Conservation (phyloP, 345 rosid genomes). For the Brassica napus region DNA sequence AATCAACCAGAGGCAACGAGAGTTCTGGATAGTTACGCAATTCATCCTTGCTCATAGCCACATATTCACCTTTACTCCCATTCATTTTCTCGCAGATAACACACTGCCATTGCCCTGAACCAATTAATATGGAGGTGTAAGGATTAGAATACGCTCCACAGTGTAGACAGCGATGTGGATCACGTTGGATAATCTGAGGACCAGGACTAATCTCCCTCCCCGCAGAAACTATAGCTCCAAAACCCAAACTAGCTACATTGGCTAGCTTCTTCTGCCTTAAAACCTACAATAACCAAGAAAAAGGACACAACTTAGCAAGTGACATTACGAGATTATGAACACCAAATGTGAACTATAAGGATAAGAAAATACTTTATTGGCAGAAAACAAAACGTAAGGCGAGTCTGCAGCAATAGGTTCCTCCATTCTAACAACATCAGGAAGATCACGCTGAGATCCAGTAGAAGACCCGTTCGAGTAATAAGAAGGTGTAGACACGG, state of each 20-base stretch:
- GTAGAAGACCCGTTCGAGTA: constrained; percentile 70
- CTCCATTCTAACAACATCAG: constrained; percentile 51
- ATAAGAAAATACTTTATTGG: constrained; percentile 60
- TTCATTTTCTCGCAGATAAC: constrained; percentile 70
- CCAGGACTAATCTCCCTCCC: constrained; percentile 80
- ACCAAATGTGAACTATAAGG: constrained; percentile 4
- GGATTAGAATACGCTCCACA: constrained; percentile 95
- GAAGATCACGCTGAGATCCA: constrained; percentile 55
- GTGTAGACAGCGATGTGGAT: constrained; percentile 82
- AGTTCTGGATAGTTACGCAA: constrained; percentile 74
- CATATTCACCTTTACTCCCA: constrained; percentile 87
- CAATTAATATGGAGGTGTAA: constrained; percentile 72
- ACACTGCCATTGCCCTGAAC: constrained; percentile 99
- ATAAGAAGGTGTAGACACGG: constrained; percentile 75
- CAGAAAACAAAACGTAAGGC: constrained; percentile 71
- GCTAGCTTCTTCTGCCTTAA: constrained; percentile 86
- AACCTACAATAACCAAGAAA: constrained; percentile 47
- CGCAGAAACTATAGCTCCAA: constrained; percentile 90
- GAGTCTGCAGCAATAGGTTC: constrained; percentile 53
- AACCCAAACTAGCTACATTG: constrained; percentile 85
- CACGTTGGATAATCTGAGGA: constrained; percentile 80
- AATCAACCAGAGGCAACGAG: constrained; percentile 77
- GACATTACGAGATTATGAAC: background rate
- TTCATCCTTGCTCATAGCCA: constrained; percentile 73
- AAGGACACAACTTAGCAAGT: background rate